Evolutionary conservation across 176 grass and related monocot species (phyloP).

Genomic region (Coix lacrymajobi): DNA sequence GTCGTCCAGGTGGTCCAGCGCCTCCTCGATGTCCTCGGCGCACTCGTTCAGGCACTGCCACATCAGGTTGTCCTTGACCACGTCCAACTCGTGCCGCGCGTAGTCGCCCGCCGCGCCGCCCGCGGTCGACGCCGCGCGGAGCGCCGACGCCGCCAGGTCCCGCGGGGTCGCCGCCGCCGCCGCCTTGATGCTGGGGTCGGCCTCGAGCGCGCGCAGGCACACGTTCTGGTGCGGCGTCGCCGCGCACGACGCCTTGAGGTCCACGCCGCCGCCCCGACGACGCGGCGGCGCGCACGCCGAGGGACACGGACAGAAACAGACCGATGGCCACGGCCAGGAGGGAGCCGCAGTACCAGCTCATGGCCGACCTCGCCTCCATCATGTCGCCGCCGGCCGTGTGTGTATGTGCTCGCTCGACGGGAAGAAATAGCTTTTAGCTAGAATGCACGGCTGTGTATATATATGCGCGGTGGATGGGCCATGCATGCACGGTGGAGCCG

Average conservation of each 20-base stretch:
- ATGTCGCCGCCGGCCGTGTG: no score
- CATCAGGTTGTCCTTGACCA: slow-evolving; percentile 14
- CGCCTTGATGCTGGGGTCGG: not conserved
- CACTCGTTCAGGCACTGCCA: slow-evolving; percentile 52
- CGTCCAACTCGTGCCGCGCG: not conserved
- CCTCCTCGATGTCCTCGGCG: slow-evolving; percentile 46
- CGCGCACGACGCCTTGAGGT: slow-evolving; percentile 11
- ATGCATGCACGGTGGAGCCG: not conserved
- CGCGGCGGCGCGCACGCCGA: not conserved
- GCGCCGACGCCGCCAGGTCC: slow-evolving; percentile 13
- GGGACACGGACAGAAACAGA: not conserved
- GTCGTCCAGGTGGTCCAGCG: slow-evolving; percentile 45
- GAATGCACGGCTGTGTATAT: not conserved
- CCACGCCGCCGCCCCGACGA: not conserved
- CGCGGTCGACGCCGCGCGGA: not conserved
- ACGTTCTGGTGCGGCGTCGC: slow-evolving; percentile 27
- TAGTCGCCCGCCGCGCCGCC: slow-evolving; percentile 2
- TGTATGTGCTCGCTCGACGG: not conserved
- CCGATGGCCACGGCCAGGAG: not conserved
- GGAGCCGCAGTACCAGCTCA: not conserved
- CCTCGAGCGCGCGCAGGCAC: not conserved
- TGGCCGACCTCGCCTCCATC: not conserved
- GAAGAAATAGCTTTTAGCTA: not conserved
- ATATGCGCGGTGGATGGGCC: not conserved
- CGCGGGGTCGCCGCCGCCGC: not conserved